Percentiles rank a stretch among this genome's conserved stretches.
phyloP scores from a whole-genome alignment of 2,329 filamentous ascomycete genomes.

The Hypocrella siamensis region DNA sequence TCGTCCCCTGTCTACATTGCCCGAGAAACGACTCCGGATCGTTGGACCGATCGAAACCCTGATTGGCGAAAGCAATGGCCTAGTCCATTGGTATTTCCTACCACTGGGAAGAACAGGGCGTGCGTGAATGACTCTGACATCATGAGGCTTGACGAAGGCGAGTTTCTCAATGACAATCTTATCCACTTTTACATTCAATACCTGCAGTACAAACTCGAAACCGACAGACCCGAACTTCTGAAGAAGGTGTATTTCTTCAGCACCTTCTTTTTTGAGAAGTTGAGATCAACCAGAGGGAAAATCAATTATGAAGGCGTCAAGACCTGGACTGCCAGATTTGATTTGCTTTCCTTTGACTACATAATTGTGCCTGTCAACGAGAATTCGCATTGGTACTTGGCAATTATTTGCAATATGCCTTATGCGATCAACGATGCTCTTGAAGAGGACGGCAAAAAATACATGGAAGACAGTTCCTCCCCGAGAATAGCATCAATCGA shows the following conservation, averaged over 20 bases:
- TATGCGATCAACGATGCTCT: constrained; percentile 29
- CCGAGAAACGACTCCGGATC: constrained; percentile 7
- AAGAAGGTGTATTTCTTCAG: constrained; percentile 76
- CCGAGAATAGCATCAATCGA: constrained; percentile 7
- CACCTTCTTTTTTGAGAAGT: constrained; percentile 74
- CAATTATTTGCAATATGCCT: constrained; percentile 81
- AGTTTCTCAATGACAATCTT: constrained; percentile 86
- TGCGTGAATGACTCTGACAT: constrained; percentile 61
- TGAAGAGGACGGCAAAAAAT: constrained; percentile 5
- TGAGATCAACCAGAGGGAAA: constrained; percentile 44
- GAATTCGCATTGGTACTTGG: constrained; percentile 78
- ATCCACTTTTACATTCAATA: constrained; percentile 77
- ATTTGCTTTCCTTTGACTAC: constrained; percentile 76
- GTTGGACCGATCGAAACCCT: constrained; percentile 36
- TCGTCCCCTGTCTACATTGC: constrained; percentile 5
- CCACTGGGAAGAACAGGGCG: constrained; percentile 41
- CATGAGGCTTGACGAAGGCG: constrained; percentile 59
- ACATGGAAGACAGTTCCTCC: constrained; percentile 1
- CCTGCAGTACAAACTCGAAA: constrained; percentile 45
- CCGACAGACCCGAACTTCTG: constrained; percentile 36
- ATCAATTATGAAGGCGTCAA: constrained; percentile 79
- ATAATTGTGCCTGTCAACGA: constrained; percentile 89
- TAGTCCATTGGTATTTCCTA: constrained; percentile 45
- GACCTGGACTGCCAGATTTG: constrained; percentile 73
- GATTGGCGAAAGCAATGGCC: constrained; percentile 38